phyloP scores from a whole-genome alignment of 2,329 filamentous ascomycete species.

The Epichloe gansuensis region DNA sequence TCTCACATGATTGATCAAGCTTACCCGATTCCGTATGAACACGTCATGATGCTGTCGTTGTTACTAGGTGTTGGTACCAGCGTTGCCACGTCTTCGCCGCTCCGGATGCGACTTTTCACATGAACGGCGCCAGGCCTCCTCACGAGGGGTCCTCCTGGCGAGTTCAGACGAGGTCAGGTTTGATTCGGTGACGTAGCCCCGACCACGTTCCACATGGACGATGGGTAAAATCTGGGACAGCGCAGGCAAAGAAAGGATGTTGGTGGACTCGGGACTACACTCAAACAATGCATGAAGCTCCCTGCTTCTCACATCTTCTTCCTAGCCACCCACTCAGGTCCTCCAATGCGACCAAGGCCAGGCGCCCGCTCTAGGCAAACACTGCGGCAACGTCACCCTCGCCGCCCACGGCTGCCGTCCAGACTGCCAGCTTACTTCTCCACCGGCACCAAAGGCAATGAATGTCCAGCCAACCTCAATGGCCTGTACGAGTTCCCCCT shows the following conservation, averaged over 20 bases:
- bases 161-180: slow-evolving; percentile 49
- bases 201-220: slow-evolving; percentile 42
- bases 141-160: slow-evolving; percentile 39
- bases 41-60: not conserved
- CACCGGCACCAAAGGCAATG: slow-evolving; percentile 3
- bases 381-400: slow-evolving; percentile 38
- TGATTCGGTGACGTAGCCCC: slow-evolving; percentile 34
- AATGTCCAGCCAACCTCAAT: slow-evolving; percentile 32
- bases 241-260: slow-evolving; percentile 40
- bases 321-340: slow-evolving; percentile 39
- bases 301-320: not conserved
- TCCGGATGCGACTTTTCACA: slow-evolving; percentile 31
- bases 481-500: slow-evolving; percentile 45
- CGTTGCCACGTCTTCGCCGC: slow-evolving; percentile 8
- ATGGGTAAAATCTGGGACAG: slow-evolving; percentile 42
- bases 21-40: not conserved
- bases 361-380: slow-evolving; percentile 29
- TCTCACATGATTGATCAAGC: not conserved
- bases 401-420: slow-evolving; percentile 26
- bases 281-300: not conserved
- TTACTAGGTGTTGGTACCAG: slow-evolving; percentile 9
- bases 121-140: slow-evolving; percentile 35
- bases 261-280: slow-evolving; percentile 43
- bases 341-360: slow-evolving; percentile 49
- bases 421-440: slow-evolving; percentile 5